A percentile compares a stretch with the other conserved stretches of the same genome.
Conservation (phyloP, 1,139 yeast species). For the Suzukiozyma palmioleophila region DNA sequence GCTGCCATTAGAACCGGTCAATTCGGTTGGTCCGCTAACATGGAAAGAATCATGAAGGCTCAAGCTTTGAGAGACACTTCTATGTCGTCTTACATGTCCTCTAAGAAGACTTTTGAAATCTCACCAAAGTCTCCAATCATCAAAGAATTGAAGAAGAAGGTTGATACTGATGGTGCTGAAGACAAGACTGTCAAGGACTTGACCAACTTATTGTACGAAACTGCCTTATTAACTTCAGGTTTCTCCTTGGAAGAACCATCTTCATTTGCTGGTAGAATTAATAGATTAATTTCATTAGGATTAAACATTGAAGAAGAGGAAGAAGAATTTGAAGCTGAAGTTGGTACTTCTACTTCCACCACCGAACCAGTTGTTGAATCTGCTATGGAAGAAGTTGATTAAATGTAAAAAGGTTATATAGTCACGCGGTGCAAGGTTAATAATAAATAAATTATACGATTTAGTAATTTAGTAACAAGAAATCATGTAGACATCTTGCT, state of each 20-base stretch:
- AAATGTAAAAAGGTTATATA: slow-evolving; percentile 18
- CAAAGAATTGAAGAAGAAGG: slow-evolving; percentile 92
- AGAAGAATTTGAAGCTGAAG: slow-evolving; percentile 36
- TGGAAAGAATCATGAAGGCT: slow-evolving; percentile 99
- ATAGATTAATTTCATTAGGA: slow-evolving; percentile 96
- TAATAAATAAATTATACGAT: neutral
- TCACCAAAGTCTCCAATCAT: slow-evolving; percentile 96
- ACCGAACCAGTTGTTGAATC: slow-evolving; percentile 74
- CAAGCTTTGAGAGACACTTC: slow-evolving; percentile 99
- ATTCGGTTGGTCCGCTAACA: slow-evolving; percentile 99
- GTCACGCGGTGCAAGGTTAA: slow-evolving; percentile 1
- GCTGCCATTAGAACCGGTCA: slow-evolving; percentile 99
- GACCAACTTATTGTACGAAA: slow-evolving; percentile 93
- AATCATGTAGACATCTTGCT: no score
- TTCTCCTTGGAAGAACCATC: slow-evolving; percentile 98
- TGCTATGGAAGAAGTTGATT: slow-evolving; percentile 99
- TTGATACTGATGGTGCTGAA: slow-evolving; percentile 94
- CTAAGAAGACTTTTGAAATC: slow-evolving; percentile 98
- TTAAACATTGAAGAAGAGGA: slow-evolving; percentile 94
- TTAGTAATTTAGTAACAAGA: no score
- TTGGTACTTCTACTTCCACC: slow-evolving; percentile 49
- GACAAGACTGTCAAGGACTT: slow-evolving; percentile 98
- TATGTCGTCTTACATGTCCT: slow-evolving; percentile 99
- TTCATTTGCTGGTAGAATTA: slow-evolving; percentile 95
- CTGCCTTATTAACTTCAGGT: slow-evolving; percentile 98